These are phyloP conservation scores for Mortierella sp. DNA, from an alignment of 371 early-diverging fungal species.

Conservation along the genomic window DNA sequence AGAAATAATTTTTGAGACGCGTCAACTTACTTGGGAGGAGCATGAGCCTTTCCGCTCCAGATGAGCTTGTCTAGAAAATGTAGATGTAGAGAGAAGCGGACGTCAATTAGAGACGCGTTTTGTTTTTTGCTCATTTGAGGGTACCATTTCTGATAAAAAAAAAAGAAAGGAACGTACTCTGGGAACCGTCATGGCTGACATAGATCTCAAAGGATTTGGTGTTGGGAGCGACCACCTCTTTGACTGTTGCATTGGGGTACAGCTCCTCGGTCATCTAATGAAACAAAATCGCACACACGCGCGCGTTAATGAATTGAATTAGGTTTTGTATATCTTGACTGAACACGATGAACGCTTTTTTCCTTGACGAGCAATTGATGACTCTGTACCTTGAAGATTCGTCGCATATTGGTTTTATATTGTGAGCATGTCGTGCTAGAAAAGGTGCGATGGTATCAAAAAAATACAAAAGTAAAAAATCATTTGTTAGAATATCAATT, in stretches of 20 bases:
- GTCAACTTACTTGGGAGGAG: constrained; percentile 42
- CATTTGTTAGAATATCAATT: neutral
- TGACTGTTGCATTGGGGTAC: constrained; percentile 27
- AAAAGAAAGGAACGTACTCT: constrained; percentile 17
- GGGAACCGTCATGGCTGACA: constrained; percentile 22
- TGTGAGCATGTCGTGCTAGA: constrained; percentile 48
- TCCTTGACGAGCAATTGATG: too few relatives aligned
- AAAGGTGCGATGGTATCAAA: neutral
- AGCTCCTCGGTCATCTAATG: constrained; percentile 23
- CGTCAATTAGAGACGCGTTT: too few relatives aligned
- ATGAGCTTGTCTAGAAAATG: constrained; percentile 31
- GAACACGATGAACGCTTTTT: neutral
- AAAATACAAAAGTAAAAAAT: neutral
- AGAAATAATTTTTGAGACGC: neutral
- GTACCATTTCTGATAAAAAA: neutral
- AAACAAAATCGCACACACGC: neutral
- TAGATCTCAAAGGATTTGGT: constrained; percentile 53
- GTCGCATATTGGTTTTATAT: constrained; percentile 30
- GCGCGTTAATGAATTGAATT: neutral
- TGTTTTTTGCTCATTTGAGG: too few relatives aligned
- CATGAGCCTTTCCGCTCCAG: constrained; percentile 53
- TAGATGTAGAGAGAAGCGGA: neutral
- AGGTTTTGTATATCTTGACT: neutral
- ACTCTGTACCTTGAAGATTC: constrained; percentile 30
- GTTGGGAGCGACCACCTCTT: constrained; percentile 35